Conservation (phyloP, 306 rosid species). For the Citrullus colocynthis region DNA sequence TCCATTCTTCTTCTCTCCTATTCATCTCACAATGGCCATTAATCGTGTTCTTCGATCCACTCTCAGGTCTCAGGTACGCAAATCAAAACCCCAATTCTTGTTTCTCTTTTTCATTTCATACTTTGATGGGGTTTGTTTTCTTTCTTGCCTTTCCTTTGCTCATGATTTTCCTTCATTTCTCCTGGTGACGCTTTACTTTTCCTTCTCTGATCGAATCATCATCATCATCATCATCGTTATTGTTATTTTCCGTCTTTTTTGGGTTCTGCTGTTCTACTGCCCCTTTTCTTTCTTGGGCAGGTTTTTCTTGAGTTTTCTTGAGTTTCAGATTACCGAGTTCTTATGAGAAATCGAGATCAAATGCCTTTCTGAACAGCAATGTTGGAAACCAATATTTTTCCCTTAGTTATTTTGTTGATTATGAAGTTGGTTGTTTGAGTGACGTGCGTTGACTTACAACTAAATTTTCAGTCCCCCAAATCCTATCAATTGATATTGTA, state of each 20-base stretch:
- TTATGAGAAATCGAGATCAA: neutral
- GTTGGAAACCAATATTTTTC: neutral
- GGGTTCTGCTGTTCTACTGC: neutral
- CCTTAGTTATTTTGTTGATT: neutral
- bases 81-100: neutral
- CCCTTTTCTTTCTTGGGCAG: neutral
- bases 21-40: constrained; percentile 17
- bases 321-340: neutral
- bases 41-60: constrained; percentile 27
- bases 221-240: too few species aligned
- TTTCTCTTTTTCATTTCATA: neutral
- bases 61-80: constrained; percentile 30
- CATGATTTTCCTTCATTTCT: neutral
- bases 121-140: too few species aligned
- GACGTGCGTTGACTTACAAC: neutral
- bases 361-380: neutral
- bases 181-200: neutral
- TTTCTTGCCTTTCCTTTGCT: too few species aligned
- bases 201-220: neutral
- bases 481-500: neutral
- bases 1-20: neutral
- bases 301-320: neutral
- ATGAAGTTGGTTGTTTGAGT: neutral
- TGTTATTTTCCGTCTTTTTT: neutral
- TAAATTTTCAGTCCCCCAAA: neutral